These are phyloP conservation scores for Tetragonia tetragonoides DNA, from an alignment of 148 eudicot genomes.

Conservation along the genomic window DNA sequence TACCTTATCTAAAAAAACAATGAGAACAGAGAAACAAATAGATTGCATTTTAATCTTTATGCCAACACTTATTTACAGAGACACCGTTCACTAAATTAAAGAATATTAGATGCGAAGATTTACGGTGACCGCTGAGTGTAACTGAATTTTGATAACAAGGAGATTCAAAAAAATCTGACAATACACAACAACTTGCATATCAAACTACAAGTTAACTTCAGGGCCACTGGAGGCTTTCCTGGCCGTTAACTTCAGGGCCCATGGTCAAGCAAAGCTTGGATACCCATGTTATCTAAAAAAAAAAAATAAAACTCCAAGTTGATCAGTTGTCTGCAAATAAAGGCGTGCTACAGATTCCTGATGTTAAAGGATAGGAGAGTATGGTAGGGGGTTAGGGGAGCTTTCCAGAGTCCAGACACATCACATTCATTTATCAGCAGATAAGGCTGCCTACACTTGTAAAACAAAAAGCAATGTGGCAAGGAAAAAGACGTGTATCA, in stretches of 20 bases:
- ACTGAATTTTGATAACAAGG: not conserved
- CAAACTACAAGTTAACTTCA: too few relatives aligned
- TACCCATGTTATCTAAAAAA: too few relatives aligned
- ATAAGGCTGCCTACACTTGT: not conserved
- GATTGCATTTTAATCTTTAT: not conserved
- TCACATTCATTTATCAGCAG: not conserved
- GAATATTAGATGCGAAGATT: not conserved
- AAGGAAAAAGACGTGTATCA: slow-evolving; percentile 5
- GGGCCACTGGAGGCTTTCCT: too few relatives aligned
- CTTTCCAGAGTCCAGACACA: slow-evolving; percentile 3
- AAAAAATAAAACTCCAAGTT: too few relatives aligned
- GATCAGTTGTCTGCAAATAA: not conserved
- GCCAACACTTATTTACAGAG: not conserved
- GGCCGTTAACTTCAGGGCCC: too few relatives aligned
- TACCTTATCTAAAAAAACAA: too few relatives aligned
- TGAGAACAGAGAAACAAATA: not conserved
- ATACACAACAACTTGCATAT: too few relatives aligned
- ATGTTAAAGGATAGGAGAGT: not conserved
- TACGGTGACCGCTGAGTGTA: not conserved
- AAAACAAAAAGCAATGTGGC: not conserved
- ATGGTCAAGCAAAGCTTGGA: too few relatives aligned
- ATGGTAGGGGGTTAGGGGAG: not conserved
- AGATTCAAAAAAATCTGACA: not conserved
- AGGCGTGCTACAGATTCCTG: not conserved
- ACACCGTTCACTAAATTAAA: not conserved